Evolutionary conservation across 2,329 filamentous ascomycete genomes (phyloP).

Genomic region (Trichoderma atrobrunneum): DNA sequence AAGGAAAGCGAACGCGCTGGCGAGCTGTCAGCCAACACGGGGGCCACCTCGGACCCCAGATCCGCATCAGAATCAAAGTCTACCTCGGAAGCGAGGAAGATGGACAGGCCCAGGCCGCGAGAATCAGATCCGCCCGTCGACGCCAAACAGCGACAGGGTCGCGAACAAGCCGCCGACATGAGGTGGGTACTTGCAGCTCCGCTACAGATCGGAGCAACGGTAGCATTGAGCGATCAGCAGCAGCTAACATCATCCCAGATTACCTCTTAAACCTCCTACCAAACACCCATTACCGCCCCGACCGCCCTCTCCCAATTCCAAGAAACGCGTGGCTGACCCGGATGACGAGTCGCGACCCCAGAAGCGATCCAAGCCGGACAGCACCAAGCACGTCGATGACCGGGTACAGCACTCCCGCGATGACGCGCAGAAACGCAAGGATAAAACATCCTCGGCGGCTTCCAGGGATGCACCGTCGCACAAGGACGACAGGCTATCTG

Average conservation of each 20-base stretch:
- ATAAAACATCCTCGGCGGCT: slow-evolving; percentile 26
- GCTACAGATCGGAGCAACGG: slow-evolving; percentile 20
- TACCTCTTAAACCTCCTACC: slow-evolving; percentile 38
- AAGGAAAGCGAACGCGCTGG: slow-evolving; percentile 33
- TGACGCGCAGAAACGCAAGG: slow-evolving; percentile 34
- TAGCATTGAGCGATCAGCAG: not conserved
- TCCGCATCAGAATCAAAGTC: slow-evolving; percentile 26
- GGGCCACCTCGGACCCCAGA: slow-evolving; percentile 17
- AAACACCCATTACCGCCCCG: slow-evolving; percentile 34
- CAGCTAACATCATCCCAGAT: slow-evolving; percentile 24
- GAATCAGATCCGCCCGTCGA: slow-evolving; percentile 29
- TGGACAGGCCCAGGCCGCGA: slow-evolving; percentile 26
- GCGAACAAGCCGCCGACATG: slow-evolving; percentile 32
- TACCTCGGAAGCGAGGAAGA: slow-evolving; percentile 23
- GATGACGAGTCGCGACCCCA: slow-evolving; percentile 44
- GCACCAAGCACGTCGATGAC: slow-evolving; percentile 33
- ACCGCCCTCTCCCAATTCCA: slow-evolving; percentile 43
- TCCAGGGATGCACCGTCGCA: slow-evolving; percentile 29
- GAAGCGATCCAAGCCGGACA: slow-evolving; percentile 47
- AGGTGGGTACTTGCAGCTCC: slow-evolving; percentile 25
- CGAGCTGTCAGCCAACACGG: slow-evolving; percentile 22
- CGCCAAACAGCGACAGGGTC: slow-evolving; percentile 31
- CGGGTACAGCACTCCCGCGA: slow-evolving; percentile 34
- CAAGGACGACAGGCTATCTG: slow-evolving; percentile 28
- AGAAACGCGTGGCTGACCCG: slow-evolving; percentile 45